These are phyloP conservation scores for Polygonum aviculare DNA, from an alignment of 148 eudicot genomes.

Conservation along the genomic window DNA sequence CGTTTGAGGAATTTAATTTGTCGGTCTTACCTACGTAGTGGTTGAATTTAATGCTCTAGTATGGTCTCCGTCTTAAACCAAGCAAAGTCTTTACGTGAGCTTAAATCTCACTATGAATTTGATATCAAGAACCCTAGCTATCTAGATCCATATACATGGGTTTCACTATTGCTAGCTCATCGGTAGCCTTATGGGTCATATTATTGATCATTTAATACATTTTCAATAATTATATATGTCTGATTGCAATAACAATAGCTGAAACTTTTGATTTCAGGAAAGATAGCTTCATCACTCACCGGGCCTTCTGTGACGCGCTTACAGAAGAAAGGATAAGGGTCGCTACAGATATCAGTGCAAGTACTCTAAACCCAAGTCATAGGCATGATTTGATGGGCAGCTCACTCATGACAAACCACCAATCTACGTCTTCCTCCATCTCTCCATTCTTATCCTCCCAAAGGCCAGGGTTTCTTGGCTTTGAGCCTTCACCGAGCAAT, in stretches of 20 bases:
- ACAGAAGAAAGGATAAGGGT: constrained; percentile 45
- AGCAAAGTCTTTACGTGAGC: not conserved
- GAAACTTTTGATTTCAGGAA: constrained; percentile 24
- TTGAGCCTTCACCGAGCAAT: not conserved
- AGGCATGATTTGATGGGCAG: constrained; percentile 10
- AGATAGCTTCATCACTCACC: constrained; percentile 58
- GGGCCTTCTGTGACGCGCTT: constrained; percentile 56
- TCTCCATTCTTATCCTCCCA: constrained; percentile 1
- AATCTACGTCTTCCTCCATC: not conserved
- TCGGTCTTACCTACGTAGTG: not conserved
- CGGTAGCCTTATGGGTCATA: not conserved
- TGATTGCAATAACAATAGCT: not conserved
- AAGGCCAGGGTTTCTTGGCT: not conserved
- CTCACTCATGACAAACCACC: not conserved
- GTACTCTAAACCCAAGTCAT: constrained; percentile 20
- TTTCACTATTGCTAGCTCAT: not conserved
- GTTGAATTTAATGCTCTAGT: constrained; percentile 6
- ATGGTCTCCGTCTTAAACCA: not conserved
- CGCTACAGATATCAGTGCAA: constrained; percentile 18
- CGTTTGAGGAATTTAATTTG: not conserved
- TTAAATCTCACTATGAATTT: not conserved
- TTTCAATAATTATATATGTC: not conserved
- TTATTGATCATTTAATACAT: not conserved
- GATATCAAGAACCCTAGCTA: not conserved
- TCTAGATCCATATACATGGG: not conserved